Conservation (phyloP, 768 basidiomycete species). For the Rubroboletus satanas region DNA sequence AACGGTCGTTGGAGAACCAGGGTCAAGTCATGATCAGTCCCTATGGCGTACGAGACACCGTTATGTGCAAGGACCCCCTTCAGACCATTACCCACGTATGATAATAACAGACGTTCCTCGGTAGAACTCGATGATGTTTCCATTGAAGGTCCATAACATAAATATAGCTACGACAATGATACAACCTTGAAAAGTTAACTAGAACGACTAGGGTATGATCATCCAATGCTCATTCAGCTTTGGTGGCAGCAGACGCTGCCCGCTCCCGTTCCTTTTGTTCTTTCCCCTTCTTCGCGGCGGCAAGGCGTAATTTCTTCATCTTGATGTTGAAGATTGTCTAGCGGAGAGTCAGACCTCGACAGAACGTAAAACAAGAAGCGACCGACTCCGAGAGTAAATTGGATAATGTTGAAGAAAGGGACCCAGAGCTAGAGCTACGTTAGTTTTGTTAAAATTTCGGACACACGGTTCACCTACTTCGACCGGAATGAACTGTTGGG, state of each 20-base stretch:
- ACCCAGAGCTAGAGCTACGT: constrained; percentile 66
- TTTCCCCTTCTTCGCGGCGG: constrained; percentile 48
- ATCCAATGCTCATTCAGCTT: constrained; percentile 16
- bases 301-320: constrained; percentile 58
- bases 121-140: constrained; percentile 4
- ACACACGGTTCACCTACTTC: constrained; percentile 45
- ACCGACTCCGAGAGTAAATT: constrained; percentile 72
- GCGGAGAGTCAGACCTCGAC: not conserved
- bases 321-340: constrained; percentile 75
- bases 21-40: constrained; percentile 5
- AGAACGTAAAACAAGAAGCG: constrained; percentile 2
- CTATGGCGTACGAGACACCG: constrained; percentile 36
- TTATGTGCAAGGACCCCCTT: constrained; percentile 38
- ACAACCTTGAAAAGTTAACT: not conserved
- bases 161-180: constrained; percentile 8
- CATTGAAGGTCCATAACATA: constrained; percentile 10
- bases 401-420: constrained; percentile 78
- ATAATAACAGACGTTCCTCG: constrained; percentile 27
- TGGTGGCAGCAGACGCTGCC: constrained; percentile 17
- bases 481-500: constrained; percentile 75
- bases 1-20: constrained; percentile 52
- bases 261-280: constrained; percentile 35
- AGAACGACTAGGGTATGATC: constrained; percentile 14
- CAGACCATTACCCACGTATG: constrained; percentile 30
- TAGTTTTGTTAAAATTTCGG: not conserved